Conservation (phyloP, 2,329 filamentous ascomycete genomes). For the Coleophoma cylindrospora region DNA sequence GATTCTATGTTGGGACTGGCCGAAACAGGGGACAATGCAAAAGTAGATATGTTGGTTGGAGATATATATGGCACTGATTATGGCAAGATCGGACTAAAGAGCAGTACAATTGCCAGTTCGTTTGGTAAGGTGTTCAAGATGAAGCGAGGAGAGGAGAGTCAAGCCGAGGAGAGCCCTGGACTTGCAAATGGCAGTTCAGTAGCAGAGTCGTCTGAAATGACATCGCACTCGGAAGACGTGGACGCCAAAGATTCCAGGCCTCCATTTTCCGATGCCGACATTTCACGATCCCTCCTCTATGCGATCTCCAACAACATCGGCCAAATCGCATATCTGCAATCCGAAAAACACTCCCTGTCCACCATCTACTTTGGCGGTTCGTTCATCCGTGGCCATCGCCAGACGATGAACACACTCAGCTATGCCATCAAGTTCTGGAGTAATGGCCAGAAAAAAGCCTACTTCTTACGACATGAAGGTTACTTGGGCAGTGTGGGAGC, state of each 20-base stretch:
- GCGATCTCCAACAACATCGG: slow-evolving; percentile 98
- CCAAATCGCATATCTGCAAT: slow-evolving; percentile 96
- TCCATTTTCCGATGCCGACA: slow-evolving; percentile 75
- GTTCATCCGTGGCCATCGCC: slow-evolving; percentile 92
- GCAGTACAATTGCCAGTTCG: slow-evolving; percentile 89
- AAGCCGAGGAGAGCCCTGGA: slow-evolving; percentile 66
- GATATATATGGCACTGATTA: slow-evolving; percentile 98
- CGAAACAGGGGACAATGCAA: slow-evolving; percentile 83
- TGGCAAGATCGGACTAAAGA: slow-evolving; percentile 92
- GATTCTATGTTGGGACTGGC: slow-evolving; percentile 96
- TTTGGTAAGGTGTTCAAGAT: slow-evolving; percentile 96
- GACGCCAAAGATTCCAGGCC: slow-evolving; percentile 7
- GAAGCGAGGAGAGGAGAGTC: slow-evolving; percentile 77
- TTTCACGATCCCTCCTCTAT: slow-evolving; percentile 86
- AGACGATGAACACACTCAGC: slow-evolving; percentile 95
- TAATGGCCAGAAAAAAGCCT: slow-evolving; percentile 88
- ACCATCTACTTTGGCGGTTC: slow-evolving; percentile 97
- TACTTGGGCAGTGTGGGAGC: slow-evolving; percentile 93
- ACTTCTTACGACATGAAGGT: slow-evolving; percentile 92
- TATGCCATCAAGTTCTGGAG: slow-evolving; percentile 99
- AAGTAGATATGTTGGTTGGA: slow-evolving; percentile 93
- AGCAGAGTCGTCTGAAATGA: background rate
- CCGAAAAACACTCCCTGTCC: slow-evolving; percentile 84
- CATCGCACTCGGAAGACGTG: background rate
- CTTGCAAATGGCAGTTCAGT: slow-evolving; percentile 17